Base-by-base conservation (phyloP, 108 stramenopile species). In the Cyclotella distinguenda region DNA sequence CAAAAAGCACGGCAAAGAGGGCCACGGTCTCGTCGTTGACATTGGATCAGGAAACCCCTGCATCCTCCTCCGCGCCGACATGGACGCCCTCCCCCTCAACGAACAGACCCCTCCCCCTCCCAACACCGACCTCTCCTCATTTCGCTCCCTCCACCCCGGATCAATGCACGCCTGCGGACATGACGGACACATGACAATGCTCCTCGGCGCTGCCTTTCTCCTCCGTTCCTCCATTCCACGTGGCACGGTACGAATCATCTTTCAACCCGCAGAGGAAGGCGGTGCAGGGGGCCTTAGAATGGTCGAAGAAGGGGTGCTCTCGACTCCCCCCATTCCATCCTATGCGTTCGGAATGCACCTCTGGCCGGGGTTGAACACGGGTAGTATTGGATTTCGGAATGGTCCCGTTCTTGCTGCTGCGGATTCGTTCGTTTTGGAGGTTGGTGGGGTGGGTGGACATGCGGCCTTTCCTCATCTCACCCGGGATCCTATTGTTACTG, bases 101-200 rank as follows among this genome's bases (percentile, higher is more conserved):
- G 97, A 97, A 54, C 50, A 56, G 15, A 89, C 87, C 9, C 74
- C 65, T 0, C 32, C 56, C 8, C 74, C 74, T 21, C 74, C 59
- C 1, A 60, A 75, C 15, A 23, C 9, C 0, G 12, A 28, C 34
- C 16, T 16, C 2, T 28, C 34, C 19, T 9, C 18, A 9, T 94
- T 89, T 59, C 81, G 63, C 43, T 84, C 82, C 4, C 43, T 43
- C 30, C 80, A 72, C 12, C 43, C 65, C 23, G 92, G 91, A 1
- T 66, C 64, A 30, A 95, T 97, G 94, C 97, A 97, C 66, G 97
- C 94, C 2, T 97, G 97, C 68, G 97, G 97, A 13, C 97, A 97
- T 65, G 97, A 97, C 62, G 94, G 86, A 7, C 97, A 97, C 58
- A 90, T 88, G 44, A 82, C 90, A 22, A 89, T 91, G 87, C 68